Conservation (phyloP, 257 asterid species). For the Parsonsia alboflavescens region DNA sequence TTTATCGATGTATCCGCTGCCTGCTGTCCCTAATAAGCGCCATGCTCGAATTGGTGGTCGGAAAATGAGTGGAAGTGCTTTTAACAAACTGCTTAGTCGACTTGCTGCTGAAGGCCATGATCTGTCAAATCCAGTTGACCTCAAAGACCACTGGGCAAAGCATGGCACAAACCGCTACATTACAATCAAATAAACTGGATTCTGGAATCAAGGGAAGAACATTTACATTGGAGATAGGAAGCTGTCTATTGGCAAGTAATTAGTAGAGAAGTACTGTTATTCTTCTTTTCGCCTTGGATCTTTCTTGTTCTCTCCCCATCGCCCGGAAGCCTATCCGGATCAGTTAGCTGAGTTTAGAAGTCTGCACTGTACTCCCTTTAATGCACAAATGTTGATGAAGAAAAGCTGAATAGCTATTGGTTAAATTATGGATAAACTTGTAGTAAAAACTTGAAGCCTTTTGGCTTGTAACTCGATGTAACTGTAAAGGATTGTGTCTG, state of each 20-base stretch:
- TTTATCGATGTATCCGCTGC: constrained; percentile 82
- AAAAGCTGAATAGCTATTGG: constrained; percentile 9
- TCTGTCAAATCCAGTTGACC: constrained; percentile 78
- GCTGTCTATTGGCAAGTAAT: neutral
- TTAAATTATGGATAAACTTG: constrained; percentile 5
- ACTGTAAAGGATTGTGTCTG: constrained; percentile 26
- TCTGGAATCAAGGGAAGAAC: neutral
- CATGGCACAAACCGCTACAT: constrained; percentile 97
- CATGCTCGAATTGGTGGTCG: constrained; percentile 95
- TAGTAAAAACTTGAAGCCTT: constrained; percentile 7
- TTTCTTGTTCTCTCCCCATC: neutral
- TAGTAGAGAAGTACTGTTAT: neutral
- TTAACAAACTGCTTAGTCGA: constrained; percentile 81
- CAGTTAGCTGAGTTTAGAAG: neutral
- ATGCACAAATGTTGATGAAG: constrained; percentile 6
- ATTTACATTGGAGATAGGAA: neutral
- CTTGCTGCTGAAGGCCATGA: constrained; percentile 87
- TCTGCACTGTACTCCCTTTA: neutral
- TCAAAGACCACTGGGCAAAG: constrained; percentile 92
- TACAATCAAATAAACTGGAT: constrained; percentile 60
- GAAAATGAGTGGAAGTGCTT: constrained; percentile 97
- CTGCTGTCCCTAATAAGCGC: constrained; percentile 89
- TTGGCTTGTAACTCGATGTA: constrained; percentile 6
- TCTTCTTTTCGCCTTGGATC: neutral
- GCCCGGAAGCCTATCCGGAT: constrained; percentile 1